These are phyloP conservation scores for Russula abietina DNA, from an alignment of 768 basidiomycete genomes.

Conservation along the genomic window DNA sequence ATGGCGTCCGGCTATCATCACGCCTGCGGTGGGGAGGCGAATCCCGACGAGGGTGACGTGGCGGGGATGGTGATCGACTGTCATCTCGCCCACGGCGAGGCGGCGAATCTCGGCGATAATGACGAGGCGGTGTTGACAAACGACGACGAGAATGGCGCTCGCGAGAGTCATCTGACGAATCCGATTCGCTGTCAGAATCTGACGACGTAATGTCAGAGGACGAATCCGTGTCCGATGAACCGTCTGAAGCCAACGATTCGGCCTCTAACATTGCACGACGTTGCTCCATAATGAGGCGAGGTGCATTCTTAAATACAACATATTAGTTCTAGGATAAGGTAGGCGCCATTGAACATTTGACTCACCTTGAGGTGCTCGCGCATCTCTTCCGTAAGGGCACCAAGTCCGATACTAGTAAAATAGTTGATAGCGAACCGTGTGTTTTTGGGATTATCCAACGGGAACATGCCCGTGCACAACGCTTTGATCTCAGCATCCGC, in stretches of 20 bases:
- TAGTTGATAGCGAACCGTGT: constrained; percentile 97
- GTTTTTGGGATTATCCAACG: constrained; percentile 92
- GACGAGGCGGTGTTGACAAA: constrained; percentile 33
- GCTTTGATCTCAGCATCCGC: constrained; percentile 75
- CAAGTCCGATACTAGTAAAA: constrained; percentile 91
- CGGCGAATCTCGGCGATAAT: constrained; percentile 8
- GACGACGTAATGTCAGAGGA: constrained; percentile 36
- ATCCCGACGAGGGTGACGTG: no score
- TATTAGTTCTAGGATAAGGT: background rate
- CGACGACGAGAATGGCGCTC: constrained; percentile 29
- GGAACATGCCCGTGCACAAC: constrained; percentile 84
- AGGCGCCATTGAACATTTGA: constrained; percentile 22
- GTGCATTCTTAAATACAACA: constrained; percentile 65
- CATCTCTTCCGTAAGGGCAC: constrained; percentile 91
- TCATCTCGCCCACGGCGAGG: constrained; percentile 23
- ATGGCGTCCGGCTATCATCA: constrained; percentile 17
- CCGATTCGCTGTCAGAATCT: constrained; percentile 36
- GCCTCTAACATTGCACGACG: constrained; percentile 82
- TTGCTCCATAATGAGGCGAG: constrained; percentile 89
- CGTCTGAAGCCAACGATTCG: constrained; percentile 43
- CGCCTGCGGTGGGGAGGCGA: no score
- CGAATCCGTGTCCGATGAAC: constrained; percentile 38
- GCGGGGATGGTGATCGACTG: constrained; percentile 18
- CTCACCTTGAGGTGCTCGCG: constrained; percentile 87
- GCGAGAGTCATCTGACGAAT: constrained; percentile 34